Percentiles rank a stretch among this genome's conserved stretches.
phyloP scores from a whole-genome alignment of 495 filamentous ascomycete species.

The Xylaria longipes region DNA sequence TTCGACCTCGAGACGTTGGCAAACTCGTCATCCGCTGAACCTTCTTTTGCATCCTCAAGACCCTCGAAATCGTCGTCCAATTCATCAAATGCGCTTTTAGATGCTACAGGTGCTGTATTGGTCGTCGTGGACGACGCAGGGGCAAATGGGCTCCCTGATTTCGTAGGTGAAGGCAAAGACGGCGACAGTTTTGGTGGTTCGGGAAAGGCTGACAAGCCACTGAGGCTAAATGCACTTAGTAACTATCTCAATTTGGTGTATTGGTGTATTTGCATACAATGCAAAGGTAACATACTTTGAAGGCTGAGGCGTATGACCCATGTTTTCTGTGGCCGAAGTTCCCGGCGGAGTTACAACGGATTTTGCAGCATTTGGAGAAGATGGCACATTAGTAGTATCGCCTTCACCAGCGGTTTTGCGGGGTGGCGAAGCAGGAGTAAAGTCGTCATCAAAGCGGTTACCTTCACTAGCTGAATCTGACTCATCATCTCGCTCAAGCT shows the following conservation, averaged over 20 bases:
- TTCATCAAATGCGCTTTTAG: slow-evolving; percentile 64
- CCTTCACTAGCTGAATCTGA: slow-evolving; percentile 78
- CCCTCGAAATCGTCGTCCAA: slow-evolving; percentile 93
- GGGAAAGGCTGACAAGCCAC: slow-evolving; percentile 38
- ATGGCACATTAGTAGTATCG: slow-evolving; percentile 34
- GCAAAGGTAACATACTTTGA: slow-evolving; percentile 37
- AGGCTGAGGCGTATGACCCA: slow-evolving; percentile 33
- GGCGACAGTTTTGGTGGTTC: slow-evolving; percentile 41
- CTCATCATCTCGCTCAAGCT: slow-evolving; percentile 80
- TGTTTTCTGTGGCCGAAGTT: slow-evolving; percentile 30
- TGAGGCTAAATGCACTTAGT: slow-evolving; percentile 30
- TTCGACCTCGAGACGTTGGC: slow-evolving; percentile 64
- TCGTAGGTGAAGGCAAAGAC: slow-evolving; percentile 31
- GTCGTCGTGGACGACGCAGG: slow-evolving; percentile 38
- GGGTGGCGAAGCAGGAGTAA: slow-evolving; percentile 73
- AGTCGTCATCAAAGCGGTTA: slow-evolving; percentile 90
- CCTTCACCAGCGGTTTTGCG: slow-evolving; percentile 41
- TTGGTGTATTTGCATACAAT: slow-evolving; percentile 9
- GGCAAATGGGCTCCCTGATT: slow-evolving; percentile 32
- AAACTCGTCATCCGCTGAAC: slow-evolving; percentile 89
- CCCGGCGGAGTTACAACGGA: slow-evolving; percentile 28
- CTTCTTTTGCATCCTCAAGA: slow-evolving; percentile 87
- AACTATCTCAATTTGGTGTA: background rate
- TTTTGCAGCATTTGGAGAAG: slow-evolving; percentile 42
- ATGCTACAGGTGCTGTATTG: slow-evolving; percentile 38